Base-by-base conservation (phyloP, 257 asterid genomes). In the Penstemon barbatus region DNA sequence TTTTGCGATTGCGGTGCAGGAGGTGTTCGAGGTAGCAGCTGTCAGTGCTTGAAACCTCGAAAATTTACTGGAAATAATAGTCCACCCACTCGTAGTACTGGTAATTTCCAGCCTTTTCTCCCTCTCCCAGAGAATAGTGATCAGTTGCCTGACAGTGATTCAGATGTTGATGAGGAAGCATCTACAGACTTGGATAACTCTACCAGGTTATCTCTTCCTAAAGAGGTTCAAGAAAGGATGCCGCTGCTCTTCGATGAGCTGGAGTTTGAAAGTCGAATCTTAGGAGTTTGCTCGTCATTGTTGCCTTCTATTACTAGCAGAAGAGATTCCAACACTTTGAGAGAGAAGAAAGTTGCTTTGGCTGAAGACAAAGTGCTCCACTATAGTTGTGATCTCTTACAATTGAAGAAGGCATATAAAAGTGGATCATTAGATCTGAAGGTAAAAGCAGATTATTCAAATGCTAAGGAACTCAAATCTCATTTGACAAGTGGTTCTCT, bases 1-100 rank as follows among this genome's bases (percentile, higher is more conserved):
- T 94, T 94, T 83, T 94, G 99, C 54, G 99, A 94, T 65, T 94
- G 99, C 77, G 99, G 99, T 43, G 99, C 97, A 8, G 99, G 99
- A 53, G 97, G 99, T 68, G 97, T 94, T 65, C 86, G 97, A 55
- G 99, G 99, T 48, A 91, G 89, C 87, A 87, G 91, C 70, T 94
- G 99, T 75, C 97, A 86, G 81, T 91, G 99, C 83, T 79, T 94
- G 83, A 91, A 94, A 77, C 97, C 99, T 75, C 89, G 99, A 71
- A 89, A 91, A 72, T 84, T 83, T 75, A 77, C 86, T 74, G 95
- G 96, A 71, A 80, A 85, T 71, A 85, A 71, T 70, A 78, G 57
- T 74, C 83, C 84, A 66, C 83, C 97, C 40, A 59, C 73, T 77
- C 89, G 85, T 3, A 69, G 79, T 77, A 61, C 87, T 66, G 82